These are phyloP conservation scores for Starmerella khaoyaiensis DNA, from an alignment of 805 yeast genomes.

Conservation along the genomic window DNA sequence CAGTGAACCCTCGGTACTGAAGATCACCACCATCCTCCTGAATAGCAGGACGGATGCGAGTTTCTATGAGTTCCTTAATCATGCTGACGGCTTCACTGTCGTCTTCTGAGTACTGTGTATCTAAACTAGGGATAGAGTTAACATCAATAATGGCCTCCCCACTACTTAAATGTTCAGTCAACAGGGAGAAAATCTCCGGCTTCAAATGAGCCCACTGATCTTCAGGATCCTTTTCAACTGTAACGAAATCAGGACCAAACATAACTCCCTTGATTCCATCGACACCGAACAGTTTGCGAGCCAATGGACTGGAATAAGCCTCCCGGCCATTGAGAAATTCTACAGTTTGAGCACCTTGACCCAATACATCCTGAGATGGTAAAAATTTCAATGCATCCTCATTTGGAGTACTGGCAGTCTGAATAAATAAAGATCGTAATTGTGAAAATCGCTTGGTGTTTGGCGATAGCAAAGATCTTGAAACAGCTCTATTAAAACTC, in stretches of 20 bases:
- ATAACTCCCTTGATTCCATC: slow-evolving; percentile 67
- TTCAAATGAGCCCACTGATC: slow-evolving; percentile 61
- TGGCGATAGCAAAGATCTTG: too few relatives aligned
- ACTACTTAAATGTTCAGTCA: slow-evolving; percentile 35
- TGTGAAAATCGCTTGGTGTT: too few relatives aligned
- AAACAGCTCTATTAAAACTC: too few relatives aligned
- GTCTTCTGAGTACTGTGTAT: slow-evolving; percentile 43
- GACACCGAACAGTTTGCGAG: slow-evolving; percentile 55
- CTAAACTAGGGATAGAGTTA: slow-evolving; percentile 28
- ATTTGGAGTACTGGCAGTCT: slow-evolving; percentile 76
- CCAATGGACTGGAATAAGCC: slow-evolving; percentile 63
- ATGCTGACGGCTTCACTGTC: slow-evolving; percentile 72
- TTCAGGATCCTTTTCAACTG: slow-evolving; percentile 52
- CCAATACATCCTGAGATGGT: slow-evolving; percentile 60
- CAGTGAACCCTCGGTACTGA: slow-evolving; percentile 74
- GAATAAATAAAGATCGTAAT: slow-evolving; percentile 36
- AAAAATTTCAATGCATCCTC: slow-evolving; percentile 74
- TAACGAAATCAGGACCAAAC: slow-evolving; percentile 75
- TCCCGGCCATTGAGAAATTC: slow-evolving; percentile 68
- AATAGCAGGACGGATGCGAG: slow-evolving; percentile 93
- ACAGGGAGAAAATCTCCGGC: slow-evolving; percentile 42
- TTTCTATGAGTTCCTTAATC: slow-evolving; percentile 84
- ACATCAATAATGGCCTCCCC: slow-evolving; percentile 41
- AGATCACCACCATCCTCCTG: slow-evolving; percentile 99
- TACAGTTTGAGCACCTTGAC: slow-evolving; percentile 44